Base-by-base conservation (phyloP, 441 rosid species). In the Croton setiger region DNA sequence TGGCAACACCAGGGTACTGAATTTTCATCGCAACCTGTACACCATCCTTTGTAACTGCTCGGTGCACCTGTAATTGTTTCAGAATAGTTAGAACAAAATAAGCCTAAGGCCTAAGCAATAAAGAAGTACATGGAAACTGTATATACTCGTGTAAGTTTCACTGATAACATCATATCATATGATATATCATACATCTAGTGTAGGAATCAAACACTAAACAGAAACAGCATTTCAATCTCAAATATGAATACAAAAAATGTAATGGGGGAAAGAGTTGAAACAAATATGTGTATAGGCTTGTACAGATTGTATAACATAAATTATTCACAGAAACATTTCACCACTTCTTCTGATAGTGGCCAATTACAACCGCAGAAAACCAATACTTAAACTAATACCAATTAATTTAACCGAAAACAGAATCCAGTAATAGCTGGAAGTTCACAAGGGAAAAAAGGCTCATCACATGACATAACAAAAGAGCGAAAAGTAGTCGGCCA, bases 1-100 rank as follows among this genome's bases (percentile, higher is more conserved):
- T 73, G 56, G 98, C 99, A 78, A 94, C 97, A 5, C 98, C 98
- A 78, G 99, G 99, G 79, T 94, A 94, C 81, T 94, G 99, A 79
- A 94, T 94, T 83, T 94, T 94, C 88, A 94, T 90, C 18, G 97
- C 98, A 23, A 87, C 94, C 44, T 85, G 75, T 74, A 78, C 56
- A 63, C 88, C 90, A 78, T 90, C 96, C 81, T 80, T 88, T 5
- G 88, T 81, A 39, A 89, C 92, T 69, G 94, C 99, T 75, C 68
- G 83, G 68, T 94, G 98, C 70, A 94, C 99, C 99, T 94, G 77
- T 21, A 75, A 55, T 13, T 14, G 1, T 64, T 47, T 39, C 48
- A 37, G 15, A 44, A 69, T 43, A 41, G 33, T 56, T 48, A 57
- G 51, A 64, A 27, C 37, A 58, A 21, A 51, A 4, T 51, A 67